Evolutionary conservation across 805 yeast species (phyloP), one percentile per base, ranked within the genome.

Genomic region (Saturnispora diversa): DNA sequence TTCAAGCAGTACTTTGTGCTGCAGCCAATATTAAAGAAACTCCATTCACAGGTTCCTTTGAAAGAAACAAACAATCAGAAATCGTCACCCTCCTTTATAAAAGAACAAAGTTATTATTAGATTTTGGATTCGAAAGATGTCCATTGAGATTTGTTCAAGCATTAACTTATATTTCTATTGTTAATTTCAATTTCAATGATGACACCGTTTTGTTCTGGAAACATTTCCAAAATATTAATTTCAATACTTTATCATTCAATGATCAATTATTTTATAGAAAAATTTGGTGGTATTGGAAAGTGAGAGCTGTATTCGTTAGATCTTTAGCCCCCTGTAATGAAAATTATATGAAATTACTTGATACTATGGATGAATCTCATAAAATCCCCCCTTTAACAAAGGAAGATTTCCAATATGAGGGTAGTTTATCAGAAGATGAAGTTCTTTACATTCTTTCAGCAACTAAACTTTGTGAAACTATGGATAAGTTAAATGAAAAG

Each of bases 21-120:
- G 88, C 88, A 1, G 69, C 84, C 13, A 66, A 84, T 30, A 73
- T 74, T 11, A 73, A 77, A 24, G 52, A 60, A 6, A 76, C 77
- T 51, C 74, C 78, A 4, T 63, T 68, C 3, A 62, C 67, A 8
- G 53, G 56, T 54, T 10, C 64, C 72, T 31, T 60, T 63, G 40
- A 84, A 72, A 52, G 50, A 16, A 26, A 55, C 64, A 32, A 70
- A 65, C 82, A 35, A 62, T 73, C 38, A 3, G 38, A 37, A 24
- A 43, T 49, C 2, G 31, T 44, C 37, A 60, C 73, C 41, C 74
- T 84, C 4, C 73, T 84, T 44, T 78, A 76, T 59, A 71, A 76
- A 48, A 68, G 94, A 13, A 88, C 87, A 3, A 80, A 79, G 60
- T 83, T 86, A 0, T 60, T 84, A 21, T 80, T 74, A 55, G 90